Percentiles rank a stretch among this genome's conserved stretches.
Conservation (phyloP, 2,329 filamentous ascomycete species). For the Ilyonectria destructans region DNA sequence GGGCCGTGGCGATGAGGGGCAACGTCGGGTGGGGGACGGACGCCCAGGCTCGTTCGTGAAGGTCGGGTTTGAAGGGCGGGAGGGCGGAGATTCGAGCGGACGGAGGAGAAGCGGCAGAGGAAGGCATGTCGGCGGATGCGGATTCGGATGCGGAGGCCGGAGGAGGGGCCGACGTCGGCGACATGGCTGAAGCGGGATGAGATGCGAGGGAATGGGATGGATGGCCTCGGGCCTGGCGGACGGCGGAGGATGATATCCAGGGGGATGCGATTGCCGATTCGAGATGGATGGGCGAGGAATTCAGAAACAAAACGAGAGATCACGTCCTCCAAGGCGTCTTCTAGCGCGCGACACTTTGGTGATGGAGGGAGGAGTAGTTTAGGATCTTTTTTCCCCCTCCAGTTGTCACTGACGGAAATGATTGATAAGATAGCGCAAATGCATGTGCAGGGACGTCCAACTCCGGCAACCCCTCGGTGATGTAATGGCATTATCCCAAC, state of each 20-base stretch:
- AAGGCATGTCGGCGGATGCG: constrained; percentile 12
- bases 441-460: constrained; percentile 16
- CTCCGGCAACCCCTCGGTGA: constrained; percentile 40
- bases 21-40: constrained; percentile 88
- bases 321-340: not conserved
- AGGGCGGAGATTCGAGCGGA: constrained; percentile 61
- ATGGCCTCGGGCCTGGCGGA: constrained; percentile 6
- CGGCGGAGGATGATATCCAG: not conserved
- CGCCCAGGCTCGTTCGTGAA: constrained; percentile 86
- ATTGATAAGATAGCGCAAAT: constrained; percentile 47
- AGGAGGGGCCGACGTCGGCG: constrained; percentile 46
- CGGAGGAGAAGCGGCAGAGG: constrained; percentile 14
- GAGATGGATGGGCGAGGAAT: not conserved
- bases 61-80: constrained; percentile 68
- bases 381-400: constrained; percentile 35
- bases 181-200: constrained; percentile 31
- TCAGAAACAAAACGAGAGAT: not conserved
- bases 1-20: constrained; percentile 90
- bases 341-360: not conserved
- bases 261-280: not conserved
- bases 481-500: constrained; percentile 20
- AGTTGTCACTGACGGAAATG: constrained; percentile 24
- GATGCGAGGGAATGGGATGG: constrained; percentile 1
- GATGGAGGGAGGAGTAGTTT: constrained; percentile 13
- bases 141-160: constrained; percentile 29